Conservation (phyloP, 2,329 filamentous ascomycete genomes). For the Verticillium dahliae region DNA sequence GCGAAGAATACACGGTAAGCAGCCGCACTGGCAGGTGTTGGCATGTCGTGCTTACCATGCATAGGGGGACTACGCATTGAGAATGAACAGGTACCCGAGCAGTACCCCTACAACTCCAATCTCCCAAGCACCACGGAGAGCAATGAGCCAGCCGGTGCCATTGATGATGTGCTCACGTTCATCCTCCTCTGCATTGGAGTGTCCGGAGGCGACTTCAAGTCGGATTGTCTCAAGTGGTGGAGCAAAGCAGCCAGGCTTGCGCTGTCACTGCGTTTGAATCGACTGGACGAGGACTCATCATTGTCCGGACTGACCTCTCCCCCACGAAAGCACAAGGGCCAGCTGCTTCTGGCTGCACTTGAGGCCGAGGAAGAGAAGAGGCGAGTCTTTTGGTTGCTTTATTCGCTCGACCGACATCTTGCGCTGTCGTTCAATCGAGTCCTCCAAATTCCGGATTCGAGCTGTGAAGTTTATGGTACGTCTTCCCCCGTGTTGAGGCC, state of each 20-base stretch:
- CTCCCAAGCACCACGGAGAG: conserved; percentile 22
- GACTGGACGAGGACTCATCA: conserved; percentile 26
- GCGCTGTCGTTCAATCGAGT: conserved; percentile 38
- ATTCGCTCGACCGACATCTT: conserved; percentile 38
- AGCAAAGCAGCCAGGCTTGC: conserved; percentile 33
- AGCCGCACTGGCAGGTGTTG: not conserved
- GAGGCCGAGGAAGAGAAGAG: conserved; percentile 40
- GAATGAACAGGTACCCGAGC: conserved; percentile 19
- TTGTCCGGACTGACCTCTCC: conserved; percentile 22
- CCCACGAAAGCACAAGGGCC: conserved; percentile 21
- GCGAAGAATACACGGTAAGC: conserved; percentile 25
- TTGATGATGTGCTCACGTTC: conserved; percentile 38
- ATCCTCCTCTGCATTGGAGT: conserved; percentile 37
- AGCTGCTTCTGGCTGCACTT: conserved; percentile 16
- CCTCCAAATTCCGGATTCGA: conserved; percentile 36
- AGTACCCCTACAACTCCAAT: conserved; percentile 13
- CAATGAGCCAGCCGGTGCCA: conserved; percentile 25
- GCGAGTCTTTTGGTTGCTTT: conserved; percentile 41
- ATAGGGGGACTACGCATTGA: conserved; percentile 25
- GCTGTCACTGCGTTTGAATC: conserved; percentile 27
- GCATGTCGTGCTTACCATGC: not conserved
- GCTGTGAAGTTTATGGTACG: conserved; percentile 33
- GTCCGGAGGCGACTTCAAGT: conserved; percentile 41
- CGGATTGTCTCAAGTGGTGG: conserved; percentile 41
- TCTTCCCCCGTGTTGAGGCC: not conserved